Percentiles rank a stretch among this genome's conserved stretches.
These are phyloP conservation scores for Pythium oligandrum DNA, from an alignment of 352 stramenopile genomes.

Conservation along the genomic window DNA sequence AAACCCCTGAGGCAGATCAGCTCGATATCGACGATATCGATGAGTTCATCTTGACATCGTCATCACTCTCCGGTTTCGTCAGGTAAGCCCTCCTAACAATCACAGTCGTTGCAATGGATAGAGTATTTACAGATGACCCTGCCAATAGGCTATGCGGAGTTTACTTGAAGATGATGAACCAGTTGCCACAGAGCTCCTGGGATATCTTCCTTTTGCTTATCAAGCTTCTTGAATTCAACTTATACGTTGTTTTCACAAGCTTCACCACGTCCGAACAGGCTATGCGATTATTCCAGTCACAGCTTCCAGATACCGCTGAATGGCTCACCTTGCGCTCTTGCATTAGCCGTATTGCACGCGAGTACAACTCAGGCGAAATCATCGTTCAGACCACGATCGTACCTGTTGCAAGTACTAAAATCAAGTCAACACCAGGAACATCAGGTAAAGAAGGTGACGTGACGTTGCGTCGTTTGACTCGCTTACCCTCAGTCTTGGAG, in stretches of 20 bases:
- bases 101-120: too few species aligned
- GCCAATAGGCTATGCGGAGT: slow-evolving; percentile 60
- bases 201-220: slow-evolving; percentile 69
- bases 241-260: slow-evolving; percentile 71
- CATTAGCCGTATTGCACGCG: slow-evolving; percentile 5
- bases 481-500: slow-evolving; percentile 36
- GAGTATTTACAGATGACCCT: background rate
- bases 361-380: slow-evolving; percentile 17
- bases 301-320: slow-evolving; percentile 6
- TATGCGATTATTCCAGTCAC: slow-evolving; percentile 36
- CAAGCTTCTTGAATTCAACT: slow-evolving; percentile 75
- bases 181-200: slow-evolving; percentile 66
- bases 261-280: slow-evolving; percentile 47
- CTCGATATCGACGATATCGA: slow-evolving; percentile 20
- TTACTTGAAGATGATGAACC: slow-evolving; percentile 87
- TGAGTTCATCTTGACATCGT: slow-evolving; percentile 72
- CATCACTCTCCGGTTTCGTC: slow-evolving; percentile 63
- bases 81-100: slow-evolving; percentile 26
- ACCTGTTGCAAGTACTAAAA: slow-evolving; percentile 16
- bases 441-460: slow-evolving; percentile 23
- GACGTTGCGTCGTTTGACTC: slow-evolving; percentile 48
- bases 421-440: slow-evolving; percentile 2
- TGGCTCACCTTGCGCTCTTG: slow-evolving; percentile 9
- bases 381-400: slow-evolving; percentile 11
- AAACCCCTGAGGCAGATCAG: slow-evolving; percentile 4